Evolutionary conservation across 2,329 filamentous ascomycete genomes (phyloP).

Genomic region (Mycosphaerella sp.): DNA sequence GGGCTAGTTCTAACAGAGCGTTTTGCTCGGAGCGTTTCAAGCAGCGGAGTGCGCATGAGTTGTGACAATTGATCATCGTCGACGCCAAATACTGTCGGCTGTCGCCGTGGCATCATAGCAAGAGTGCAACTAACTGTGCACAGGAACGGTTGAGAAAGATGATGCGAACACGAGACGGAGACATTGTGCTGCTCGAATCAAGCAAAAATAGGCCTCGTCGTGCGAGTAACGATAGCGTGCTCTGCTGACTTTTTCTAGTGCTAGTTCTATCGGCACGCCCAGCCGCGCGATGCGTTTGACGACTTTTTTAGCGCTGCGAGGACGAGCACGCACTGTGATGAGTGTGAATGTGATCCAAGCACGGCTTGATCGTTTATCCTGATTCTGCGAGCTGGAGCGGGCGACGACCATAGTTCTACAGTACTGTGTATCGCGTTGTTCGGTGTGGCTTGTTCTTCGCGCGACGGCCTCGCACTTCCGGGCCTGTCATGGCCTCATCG

Average conservation of each 20-base stretch:
- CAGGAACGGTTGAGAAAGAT: not conserved
- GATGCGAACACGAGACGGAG: slow-evolving; percentile 1
- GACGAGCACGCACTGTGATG: too few species aligned
- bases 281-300: slow-evolving; percentile 5
- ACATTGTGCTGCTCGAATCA: not conserved
- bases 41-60: slow-evolving; percentile 13
- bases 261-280: slow-evolving; percentile 8
- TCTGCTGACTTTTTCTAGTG: not conserved
- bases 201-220: slow-evolving; percentile 8
- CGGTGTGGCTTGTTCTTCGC: slow-evolving; percentile 18
- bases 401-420: not conserved
- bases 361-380: not conserved
- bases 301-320: slow-evolving; percentile 8
- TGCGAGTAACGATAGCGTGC: slow-evolving; percentile 2
- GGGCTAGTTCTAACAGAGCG: slow-evolving; percentile 10
- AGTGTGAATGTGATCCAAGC: not conserved
- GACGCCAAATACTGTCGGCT: not conserved
- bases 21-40: slow-evolving; percentile 14
- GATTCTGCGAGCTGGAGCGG: not conserved
- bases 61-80: slow-evolving; percentile 17
- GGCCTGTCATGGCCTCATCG: slow-evolving; percentile 6
- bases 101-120: not conserved
- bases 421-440: slow-evolving; percentile 11
- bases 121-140: not conserved
- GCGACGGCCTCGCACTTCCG: slow-evolving; percentile 14